Conservation (phyloP, 805 yeast species). For the Metschnikowia anglica region DNA sequence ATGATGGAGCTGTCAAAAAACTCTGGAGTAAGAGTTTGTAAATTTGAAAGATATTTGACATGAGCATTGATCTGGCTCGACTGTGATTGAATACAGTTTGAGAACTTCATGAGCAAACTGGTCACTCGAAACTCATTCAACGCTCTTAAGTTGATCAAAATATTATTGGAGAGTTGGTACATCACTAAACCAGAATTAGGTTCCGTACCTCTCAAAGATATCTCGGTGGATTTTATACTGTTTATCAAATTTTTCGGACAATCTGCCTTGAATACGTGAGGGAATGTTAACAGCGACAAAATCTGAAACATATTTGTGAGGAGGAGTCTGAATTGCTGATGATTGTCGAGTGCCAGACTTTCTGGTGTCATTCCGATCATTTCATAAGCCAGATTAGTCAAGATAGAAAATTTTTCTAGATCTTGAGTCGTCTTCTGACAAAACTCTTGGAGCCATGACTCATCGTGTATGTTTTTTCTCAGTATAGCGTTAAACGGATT, state of each 20-base stretch:
- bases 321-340: slow-evolving; percentile 29
- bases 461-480: slow-evolving; percentile 17
- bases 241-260: slow-evolving; percentile 45
- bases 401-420: slow-evolving; percentile 24
- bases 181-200: slow-evolving; percentile 45
- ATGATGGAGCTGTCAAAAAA: slow-evolving; percentile 35
- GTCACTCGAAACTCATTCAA: slow-evolving; percentile 40
- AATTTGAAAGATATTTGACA: slow-evolving; percentile 33
- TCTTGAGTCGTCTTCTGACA: slow-evolving; percentile 22
- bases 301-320: slow-evolving; percentile 38
- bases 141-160: slow-evolving; percentile 57
- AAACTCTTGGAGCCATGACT: slow-evolving; percentile 30
- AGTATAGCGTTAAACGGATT: slow-evolving; percentile 20
- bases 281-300: slow-evolving; percentile 37
- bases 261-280: slow-evolving; percentile 37
- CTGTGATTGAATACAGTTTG: slow-evolving; percentile 35
- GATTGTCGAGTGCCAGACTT: slow-evolving; percentile 14
- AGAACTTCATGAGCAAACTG: slow-evolving; percentile 33
- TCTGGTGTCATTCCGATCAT: slow-evolving; percentile 26
- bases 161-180: slow-evolving; percentile 61
- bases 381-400: slow-evolving; percentile 30
- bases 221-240: slow-evolving; percentile 64
- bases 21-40: slow-evolving; percentile 35
- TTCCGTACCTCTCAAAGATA: slow-evolving; percentile 54
- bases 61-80: slow-evolving; percentile 30